Evolutionary conservation across 164 flowering plant genomes (phyloP).

Genomic region (Malania oleifera): DNA sequence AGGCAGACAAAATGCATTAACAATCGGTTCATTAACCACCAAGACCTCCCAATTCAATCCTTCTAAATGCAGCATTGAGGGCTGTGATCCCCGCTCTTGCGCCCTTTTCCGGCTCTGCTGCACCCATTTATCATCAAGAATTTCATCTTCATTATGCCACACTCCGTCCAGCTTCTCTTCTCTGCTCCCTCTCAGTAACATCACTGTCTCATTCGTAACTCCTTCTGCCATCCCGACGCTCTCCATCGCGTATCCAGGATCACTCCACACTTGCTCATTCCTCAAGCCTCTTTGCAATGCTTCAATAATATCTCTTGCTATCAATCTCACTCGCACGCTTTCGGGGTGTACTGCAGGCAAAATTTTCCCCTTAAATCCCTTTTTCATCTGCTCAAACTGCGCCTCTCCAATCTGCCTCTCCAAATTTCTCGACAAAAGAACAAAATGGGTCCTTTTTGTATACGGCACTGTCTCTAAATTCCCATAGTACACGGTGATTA

Average conservation of each 20-base stretch:
- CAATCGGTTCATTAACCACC: slow-evolving; percentile 70
- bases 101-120: slow-evolving; percentile 61
- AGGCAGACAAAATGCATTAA: slow-evolving; percentile 92
- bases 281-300: slow-evolving; percentile 75
- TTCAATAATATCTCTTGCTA: slow-evolving; percentile 66
- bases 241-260: slow-evolving; percentile 45
- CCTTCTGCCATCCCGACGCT: slow-evolving; percentile 11
- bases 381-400: slow-evolving; percentile 54
- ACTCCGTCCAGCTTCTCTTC: slow-evolving; percentile 30
- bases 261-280: slow-evolving; percentile 68
- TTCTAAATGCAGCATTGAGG: slow-evolving; percentile 63
- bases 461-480: slow-evolving; percentile 81
- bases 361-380: slow-evolving; percentile 56
- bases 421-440: slow-evolving; percentile 48
- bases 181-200: slow-evolving; percentile 27
- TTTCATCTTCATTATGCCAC: slow-evolving; percentile 67
- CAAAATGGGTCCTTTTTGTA: slow-evolving; percentile 76
- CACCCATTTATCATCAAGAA: slow-evolving; percentile 87
- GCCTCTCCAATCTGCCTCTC: slow-evolving; percentile 72
- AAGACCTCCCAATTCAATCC: slow-evolving; percentile 87
- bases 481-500: slow-evolving; percentile 59
- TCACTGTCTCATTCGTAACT: slow-evolving; percentile 20
- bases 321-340: slow-evolving; percentile 69
- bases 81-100: slow-evolving; percentile 28
- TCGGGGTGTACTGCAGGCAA: slow-evolving; percentile 84